phyloP scores from a whole-genome alignment of 148 eudicot genomes.

The Silene conica region DNA sequence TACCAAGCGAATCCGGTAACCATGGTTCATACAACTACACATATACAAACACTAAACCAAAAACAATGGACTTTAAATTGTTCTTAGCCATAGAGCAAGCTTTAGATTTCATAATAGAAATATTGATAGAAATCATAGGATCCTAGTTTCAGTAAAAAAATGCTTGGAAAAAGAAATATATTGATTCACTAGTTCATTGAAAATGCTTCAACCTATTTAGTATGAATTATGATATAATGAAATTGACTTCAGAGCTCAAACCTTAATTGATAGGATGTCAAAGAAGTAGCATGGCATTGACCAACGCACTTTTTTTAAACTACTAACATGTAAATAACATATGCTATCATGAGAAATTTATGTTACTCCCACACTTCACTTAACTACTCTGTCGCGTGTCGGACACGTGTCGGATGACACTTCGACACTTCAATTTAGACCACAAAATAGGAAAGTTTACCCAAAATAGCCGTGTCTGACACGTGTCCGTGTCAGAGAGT shows the following conservation, averaged over 20 bases:
- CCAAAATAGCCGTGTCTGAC: no score
- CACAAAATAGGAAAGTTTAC: no score
- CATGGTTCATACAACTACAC: background rate
- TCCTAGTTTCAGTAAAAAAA: background rate
- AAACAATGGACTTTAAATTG: background rate
- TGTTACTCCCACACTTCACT: no score
- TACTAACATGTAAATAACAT: background rate
- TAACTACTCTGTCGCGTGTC: no score
- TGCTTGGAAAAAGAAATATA: background rate
- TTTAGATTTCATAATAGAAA: background rate
- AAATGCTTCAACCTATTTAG: background rate
- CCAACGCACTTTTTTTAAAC: background rate
- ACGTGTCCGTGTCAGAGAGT: no score
- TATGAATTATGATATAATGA: background rate
- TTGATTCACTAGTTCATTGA: background rate
- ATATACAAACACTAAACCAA: background rate
- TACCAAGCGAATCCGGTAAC: no score
- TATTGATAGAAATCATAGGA: background rate
- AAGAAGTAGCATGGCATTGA: background rate
- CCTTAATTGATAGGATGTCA: background rate
- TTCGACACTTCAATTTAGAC: no score
- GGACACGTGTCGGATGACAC: no score
- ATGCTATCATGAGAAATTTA: background rate
- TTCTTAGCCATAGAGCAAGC: background rate
- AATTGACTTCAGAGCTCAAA: background rate